Base-by-base conservation (phyloP, 1,139 yeast species). In the Saccharomycopsis hybrid region DNA sequence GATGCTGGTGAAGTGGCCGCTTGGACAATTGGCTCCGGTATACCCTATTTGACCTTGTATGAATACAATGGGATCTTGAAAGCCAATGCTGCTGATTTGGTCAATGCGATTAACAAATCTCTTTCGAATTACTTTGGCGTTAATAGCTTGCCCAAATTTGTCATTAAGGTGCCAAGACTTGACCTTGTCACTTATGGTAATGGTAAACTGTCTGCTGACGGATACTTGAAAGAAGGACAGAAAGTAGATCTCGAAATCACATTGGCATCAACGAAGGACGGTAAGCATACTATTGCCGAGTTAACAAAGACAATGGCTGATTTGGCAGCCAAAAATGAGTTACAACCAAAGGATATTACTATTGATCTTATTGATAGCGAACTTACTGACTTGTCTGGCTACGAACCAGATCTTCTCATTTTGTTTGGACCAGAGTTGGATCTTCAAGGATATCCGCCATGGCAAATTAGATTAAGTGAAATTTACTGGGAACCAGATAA, bases 381-480 rank as follows among this genome's bases (percentile, higher is more conserved):
- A 62, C 72, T 88, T 57, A 71, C 74, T 36, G 87, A 81, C 58
- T 71, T 88, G 50, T 94, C 89, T 30, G 92, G 96, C 2, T 76
- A 74, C 9, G 98, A 94, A 64, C 98, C 98, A 0, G 98, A 94
- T 63, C 71, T 92, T 56, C 71, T 92, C 49, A 72, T 94, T 41
- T 70, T 86, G 51, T 92, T 92, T 65, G 88, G 89, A n/a, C 95
- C 97, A 7, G 72, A 72, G 18, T 72, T 92, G 56, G 95, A 89
- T 63, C 74, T 94, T 49, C 95, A 89, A 65, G 97, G 95, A 33
- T 94, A 83, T 65, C 97, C 98, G 24, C 99, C 99, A 29, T 92
- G 98, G 98, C 97, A 92, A 62, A 79, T 89, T 41, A 75, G 98
- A 55, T 76, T 94, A 52, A 77, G 90, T 7, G 99, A 92, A 62